Base-by-base conservation (phyloP, 306 rosid genomes). In the Bauhinia variegata region DNA sequence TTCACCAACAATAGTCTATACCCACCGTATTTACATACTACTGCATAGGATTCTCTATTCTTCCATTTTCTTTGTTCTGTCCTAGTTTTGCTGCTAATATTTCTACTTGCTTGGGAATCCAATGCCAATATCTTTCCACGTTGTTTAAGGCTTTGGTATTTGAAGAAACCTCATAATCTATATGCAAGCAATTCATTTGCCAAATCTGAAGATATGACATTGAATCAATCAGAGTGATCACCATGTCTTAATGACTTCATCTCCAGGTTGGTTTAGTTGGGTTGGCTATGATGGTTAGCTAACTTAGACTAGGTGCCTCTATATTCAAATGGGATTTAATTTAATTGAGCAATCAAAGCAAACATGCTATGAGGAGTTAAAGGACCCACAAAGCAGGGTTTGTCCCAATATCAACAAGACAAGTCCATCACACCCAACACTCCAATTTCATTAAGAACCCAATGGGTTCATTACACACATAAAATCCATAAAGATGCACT, bases 371-470 rank as follows among this genome's bases (percentile, higher is more conserved):
- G 41, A 53, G 9, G 28, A 23, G 63, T 4, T 3, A 2, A 12
- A 30, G 66, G 81, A 15, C 80, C 79, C 80, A 74, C 71, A 18
- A 11, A 5, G n/a, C 68, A 43, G 59, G 47, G 58, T 14, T 56
- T 54, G 65, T 70, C 75, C 64, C 71, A 23, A 16, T 39, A 54
- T 65, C 17, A 64, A 2, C 39, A 58, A 33, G 54, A 57, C 15
- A 48, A 66, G 66, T 17, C 4, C 31, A 38, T 13, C 32, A 50
- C 54, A 79, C 46, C 58, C 39, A 74, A 74, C 52, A 36, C 72
- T 47, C 57, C 53, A 58, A 12, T 23, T 77, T 73, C 70, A 77
- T 55, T 51, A 57, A 78, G 75, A 30, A 16, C 61, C 51, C 4
- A 70, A 3, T 1, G 50, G 82, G 55, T 48, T 68, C 78, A 62